These are phyloP conservation scores for Pichia sp. DNA, from an alignment of 1,139 yeast genomes.

Conservation along the genomic window DNA sequence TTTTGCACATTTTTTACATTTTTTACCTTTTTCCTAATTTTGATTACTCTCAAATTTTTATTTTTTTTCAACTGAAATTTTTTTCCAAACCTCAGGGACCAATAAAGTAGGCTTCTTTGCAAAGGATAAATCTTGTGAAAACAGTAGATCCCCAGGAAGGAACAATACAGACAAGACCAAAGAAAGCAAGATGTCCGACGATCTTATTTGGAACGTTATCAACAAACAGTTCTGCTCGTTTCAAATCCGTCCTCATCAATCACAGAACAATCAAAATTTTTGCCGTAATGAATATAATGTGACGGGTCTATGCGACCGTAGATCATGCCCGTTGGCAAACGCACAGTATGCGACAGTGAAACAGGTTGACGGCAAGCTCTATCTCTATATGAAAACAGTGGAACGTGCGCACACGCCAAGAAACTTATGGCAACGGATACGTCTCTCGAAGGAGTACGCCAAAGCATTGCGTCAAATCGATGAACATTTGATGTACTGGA, in stretches of 20 bases:
- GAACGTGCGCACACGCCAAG: conserved; percentile 96
- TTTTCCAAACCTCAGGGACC: conserved; percentile 1
- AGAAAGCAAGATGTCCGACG: conserved; percentile 18
- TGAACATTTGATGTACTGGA: conserved; percentile 86
- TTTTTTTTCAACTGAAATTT: neutral
- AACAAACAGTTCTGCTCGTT: conserved; percentile 59
- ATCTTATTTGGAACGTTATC: conserved; percentile 56
- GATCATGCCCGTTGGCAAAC: conserved; percentile 94
- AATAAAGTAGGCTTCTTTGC: neutral
- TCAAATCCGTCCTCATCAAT: conserved; percentile 41
- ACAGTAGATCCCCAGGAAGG: neutral
- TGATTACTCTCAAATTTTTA: neutral
- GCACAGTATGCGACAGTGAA: conserved; percentile 94
- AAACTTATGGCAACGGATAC: conserved; percentile 90
- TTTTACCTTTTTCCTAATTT: neutral
- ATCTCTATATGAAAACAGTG: conserved; percentile 93
- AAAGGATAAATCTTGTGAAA: neutral
- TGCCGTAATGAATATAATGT: conserved; percentile 60
- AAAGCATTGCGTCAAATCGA: conserved; percentile 87
- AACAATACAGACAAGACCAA: neutral
- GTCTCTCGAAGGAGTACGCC: conserved; percentile 79
- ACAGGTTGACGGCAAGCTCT: conserved; percentile 79
- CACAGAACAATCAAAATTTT: conserved; percentile 52
- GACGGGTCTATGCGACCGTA: conserved; percentile 85
- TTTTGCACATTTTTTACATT: neutral